Evolutionary conservation across 2,329 filamentous ascomycete genomes (phyloP).

Genomic region (Escovopsis sp.): DNA sequence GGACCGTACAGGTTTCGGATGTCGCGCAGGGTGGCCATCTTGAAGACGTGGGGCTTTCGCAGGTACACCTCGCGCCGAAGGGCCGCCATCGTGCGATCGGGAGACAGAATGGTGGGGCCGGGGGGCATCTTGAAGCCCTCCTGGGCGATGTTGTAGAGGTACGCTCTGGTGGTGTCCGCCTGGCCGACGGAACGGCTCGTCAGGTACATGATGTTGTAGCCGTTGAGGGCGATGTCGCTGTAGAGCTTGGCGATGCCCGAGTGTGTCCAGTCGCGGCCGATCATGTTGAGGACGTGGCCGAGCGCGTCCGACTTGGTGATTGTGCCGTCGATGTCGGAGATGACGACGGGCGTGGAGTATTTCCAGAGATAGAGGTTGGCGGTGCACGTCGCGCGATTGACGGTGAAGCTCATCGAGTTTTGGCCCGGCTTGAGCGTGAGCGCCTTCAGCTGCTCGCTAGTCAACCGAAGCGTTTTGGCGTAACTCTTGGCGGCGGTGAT

Average conservation of each 20-base stretch:
- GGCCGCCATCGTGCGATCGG: conserved; percentile 88
- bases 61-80: conserved; percentile 85
- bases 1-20: conserved; percentile 77
- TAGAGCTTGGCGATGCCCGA: conserved; percentile 93
- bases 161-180: conserved; percentile 77
- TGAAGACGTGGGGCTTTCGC: conserved; percentile 95
- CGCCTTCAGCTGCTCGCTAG: conserved; percentile 85
- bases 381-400: conserved; percentile 83
- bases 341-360: conserved; percentile 82
- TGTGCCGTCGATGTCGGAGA: conserved; percentile 96
- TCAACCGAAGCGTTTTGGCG: conserved; percentile 88
- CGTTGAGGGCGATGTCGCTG: conserved; percentile 85
- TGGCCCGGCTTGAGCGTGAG: conserved; percentile 70
- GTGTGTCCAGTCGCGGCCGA: conserved; percentile 96
- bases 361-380: conserved; percentile 92
- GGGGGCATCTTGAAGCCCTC: conserved; percentile 74
- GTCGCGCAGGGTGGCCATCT: conserved; percentile 94
- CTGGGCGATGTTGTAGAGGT: conserved; percentile 78
- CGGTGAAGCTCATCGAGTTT: conserved; percentile 90
- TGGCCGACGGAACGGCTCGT: conserved; percentile 89
- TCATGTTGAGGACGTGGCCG: conserved; percentile 89
- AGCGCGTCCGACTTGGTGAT: conserved; percentile 96
- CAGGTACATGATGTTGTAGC: conserved; percentile 97
- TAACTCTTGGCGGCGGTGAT: conserved; percentile 62
- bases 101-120: conserved; percentile 87